phyloP scores from a whole-genome alignment of 306 rosid genomes.

The Sechiopsis laciniata region DNA sequence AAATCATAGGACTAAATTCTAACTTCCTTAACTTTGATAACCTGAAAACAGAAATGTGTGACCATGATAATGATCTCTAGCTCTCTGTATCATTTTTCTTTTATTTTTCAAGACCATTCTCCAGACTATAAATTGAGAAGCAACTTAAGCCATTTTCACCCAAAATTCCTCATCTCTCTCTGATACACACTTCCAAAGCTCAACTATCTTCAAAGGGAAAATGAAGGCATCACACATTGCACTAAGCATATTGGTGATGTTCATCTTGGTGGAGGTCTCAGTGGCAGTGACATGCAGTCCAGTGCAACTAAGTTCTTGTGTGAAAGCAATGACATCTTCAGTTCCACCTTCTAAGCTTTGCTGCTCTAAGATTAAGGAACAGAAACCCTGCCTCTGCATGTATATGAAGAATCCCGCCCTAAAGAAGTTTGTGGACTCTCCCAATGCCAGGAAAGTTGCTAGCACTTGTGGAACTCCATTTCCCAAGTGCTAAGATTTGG shows the following conservation, averaged over 20 bases:
- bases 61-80: too few species aligned
- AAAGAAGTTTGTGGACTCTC: constrained; percentile 79
- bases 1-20: too few species aligned
- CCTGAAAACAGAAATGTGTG: too few species aligned
- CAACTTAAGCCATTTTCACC: constrained; percentile 35
- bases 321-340: constrained; percentile 72
- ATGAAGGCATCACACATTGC: constrained; percentile 61
- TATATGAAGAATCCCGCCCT: constrained; percentile 84
- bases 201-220: constrained; percentile 2
- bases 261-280: constrained; percentile 47
- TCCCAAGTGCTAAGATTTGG: constrained; percentile 55
- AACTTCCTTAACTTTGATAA: too few species aligned
- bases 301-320: constrained; percentile 71
- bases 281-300: constrained; percentile 84
- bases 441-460: constrained; percentile 93
- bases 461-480: constrained; percentile 87
- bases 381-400: constrained; percentile 89
- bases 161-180: constrained; percentile 24
- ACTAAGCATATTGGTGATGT: constrained; percentile 37
- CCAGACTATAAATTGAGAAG: constrained; percentile 53
- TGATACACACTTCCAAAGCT: background rate
- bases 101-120: background rate
- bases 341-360: constrained; percentile 69
- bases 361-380: constrained; percentile 89
- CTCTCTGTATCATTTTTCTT: too few species aligned